Conservation (phyloP, 2,329 filamentous ascomycete genomes). For the Coniella vitis region DNA sequence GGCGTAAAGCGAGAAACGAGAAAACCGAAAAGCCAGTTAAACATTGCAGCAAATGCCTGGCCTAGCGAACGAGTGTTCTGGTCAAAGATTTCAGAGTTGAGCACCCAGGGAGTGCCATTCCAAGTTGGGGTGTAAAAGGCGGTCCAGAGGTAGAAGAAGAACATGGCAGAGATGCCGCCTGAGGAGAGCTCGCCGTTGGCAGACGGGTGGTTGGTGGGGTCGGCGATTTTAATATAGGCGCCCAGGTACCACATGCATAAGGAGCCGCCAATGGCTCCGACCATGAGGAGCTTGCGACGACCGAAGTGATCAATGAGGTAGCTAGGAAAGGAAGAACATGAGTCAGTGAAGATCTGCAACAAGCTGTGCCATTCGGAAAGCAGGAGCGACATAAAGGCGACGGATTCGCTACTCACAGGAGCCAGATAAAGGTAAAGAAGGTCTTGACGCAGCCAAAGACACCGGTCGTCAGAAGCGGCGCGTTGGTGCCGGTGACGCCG, state of each 20-base stretch:
- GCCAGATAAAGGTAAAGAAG: slow-evolving; percentile 59
- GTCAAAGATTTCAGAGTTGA: slow-evolving; percentile 71
- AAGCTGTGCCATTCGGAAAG: background rate
- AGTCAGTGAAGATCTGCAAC: background rate
- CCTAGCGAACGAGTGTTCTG: slow-evolving; percentile 62
- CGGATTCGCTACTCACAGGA: slow-evolving; percentile 59
- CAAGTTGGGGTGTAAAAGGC: slow-evolving; percentile 65
- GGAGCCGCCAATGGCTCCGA: slow-evolving; percentile 53
- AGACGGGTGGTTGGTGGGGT: slow-evolving; percentile 27
- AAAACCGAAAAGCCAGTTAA: slow-evolving; percentile 71
- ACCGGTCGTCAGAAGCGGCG: slow-evolving; percentile 55
- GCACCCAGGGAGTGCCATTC: slow-evolving; percentile 71
- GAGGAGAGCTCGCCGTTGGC: slow-evolving; percentile 22
- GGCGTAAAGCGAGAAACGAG: slow-evolving; percentile 61
- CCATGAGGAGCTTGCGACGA: slow-evolving; percentile 53
- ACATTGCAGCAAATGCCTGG: slow-evolving; percentile 63
- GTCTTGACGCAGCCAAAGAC: slow-evolving; percentile 76
- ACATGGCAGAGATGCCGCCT: slow-evolving; percentile 52
- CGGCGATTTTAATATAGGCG: slow-evolving; percentile 48
- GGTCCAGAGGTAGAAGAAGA: slow-evolving; percentile 72
- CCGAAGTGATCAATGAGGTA: slow-evolving; percentile 57
- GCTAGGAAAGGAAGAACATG: background rate
- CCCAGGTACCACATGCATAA: slow-evolving; percentile 60
- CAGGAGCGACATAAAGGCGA: slow-evolving; percentile 48
- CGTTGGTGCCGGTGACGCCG: slow-evolving; percentile 38